phyloP scores from a whole-genome alignment of 2,329 filamentous ascomycete species.

The Capronia americana region DNA sequence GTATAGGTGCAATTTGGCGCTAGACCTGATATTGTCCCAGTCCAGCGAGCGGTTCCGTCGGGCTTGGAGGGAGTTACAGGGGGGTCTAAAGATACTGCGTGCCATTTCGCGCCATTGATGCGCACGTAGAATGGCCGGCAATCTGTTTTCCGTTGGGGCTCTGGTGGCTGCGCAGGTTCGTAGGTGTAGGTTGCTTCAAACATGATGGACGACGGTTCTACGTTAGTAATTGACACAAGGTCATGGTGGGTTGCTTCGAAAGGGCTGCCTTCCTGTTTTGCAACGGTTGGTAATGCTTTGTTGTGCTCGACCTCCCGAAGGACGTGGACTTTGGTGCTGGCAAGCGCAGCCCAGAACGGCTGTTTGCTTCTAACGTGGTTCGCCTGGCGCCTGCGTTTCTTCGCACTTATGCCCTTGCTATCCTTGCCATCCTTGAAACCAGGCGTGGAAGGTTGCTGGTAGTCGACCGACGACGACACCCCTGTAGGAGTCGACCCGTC shows the following conservation, averaged over 20 bases:
- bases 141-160: conserved; percentile 41
- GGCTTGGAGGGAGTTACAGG: conserved; percentile 53
- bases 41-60: conserved; percentile 58
- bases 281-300: conserved; percentile 47
- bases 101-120: conserved; percentile 70
- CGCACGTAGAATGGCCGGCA: conserved; percentile 69
- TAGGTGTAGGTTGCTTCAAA: conserved; percentile 54
- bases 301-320: conserved; percentile 89
- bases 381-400: conserved; percentile 89
- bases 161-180: conserved; percentile 43
- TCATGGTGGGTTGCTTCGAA: conserved; percentile 49
- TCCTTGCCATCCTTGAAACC: conserved; percentile 61
- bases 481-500: conserved; percentile 51
- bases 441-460: conserved; percentile 59
- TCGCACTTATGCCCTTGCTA: conserved; percentile 65
- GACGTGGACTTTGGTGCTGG: conserved; percentile 95
- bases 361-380: conserved; percentile 89
- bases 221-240: conserved; percentile 55
- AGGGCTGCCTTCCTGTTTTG: conserved; percentile 31
- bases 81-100: conserved; percentile 62
- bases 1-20: conserved; percentile 69
- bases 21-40: conserved; percentile 69
- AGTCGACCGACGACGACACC: conserved; percentile 51
- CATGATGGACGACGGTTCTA: conserved; percentile 55
- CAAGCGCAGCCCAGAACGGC: conserved; percentile 91